Conservation (phyloP, 768 basidiomycete species). For the Kwoniella mangroviensis region DNA sequence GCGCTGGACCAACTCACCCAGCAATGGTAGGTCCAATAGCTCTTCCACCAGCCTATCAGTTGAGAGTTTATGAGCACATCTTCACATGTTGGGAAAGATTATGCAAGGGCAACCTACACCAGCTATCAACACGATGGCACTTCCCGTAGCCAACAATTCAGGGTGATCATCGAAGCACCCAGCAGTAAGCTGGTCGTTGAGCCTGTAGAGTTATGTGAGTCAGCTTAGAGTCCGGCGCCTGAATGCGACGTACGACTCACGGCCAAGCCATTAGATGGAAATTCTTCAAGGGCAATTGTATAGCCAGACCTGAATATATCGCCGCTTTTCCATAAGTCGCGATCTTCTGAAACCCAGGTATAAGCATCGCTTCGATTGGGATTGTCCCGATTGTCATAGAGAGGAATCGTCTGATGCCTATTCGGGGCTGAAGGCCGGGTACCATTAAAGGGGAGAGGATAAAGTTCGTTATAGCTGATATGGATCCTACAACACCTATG, state of each 20-base stretch:
- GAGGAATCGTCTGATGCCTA: slow-evolving; percentile 25
- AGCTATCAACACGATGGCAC: slow-evolving; percentile 39
- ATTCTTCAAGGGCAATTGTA: not conserved
- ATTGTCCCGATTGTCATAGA: slow-evolving; percentile 15
- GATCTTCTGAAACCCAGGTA: slow-evolving; percentile 33
- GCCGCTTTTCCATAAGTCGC: slow-evolving; percentile 23
- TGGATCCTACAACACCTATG: not conserved
- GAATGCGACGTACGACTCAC: slow-evolving; percentile 2
- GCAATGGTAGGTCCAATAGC: slow-evolving; percentile 42
- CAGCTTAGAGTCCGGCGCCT: not conserved
- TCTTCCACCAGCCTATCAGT: slow-evolving; percentile 31
- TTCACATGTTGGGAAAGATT: not conserved
- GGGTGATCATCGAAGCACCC: slow-evolving; percentile 42
- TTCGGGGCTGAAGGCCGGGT: slow-evolving; percentile 27
- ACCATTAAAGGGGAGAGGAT: slow-evolving; percentile 30
- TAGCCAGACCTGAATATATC: slow-evolving; percentile 21
- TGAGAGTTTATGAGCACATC: not conserved
- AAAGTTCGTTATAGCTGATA: slow-evolving; percentile 21
- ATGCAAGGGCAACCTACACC: slow-evolving; percentile 23
- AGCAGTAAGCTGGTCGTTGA: slow-evolving; percentile 2
- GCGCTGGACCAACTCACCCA: slow-evolving; percentile 25
- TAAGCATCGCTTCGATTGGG: slow-evolving; percentile 26
- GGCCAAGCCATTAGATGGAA: slow-evolving; percentile 3
- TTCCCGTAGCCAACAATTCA: slow-evolving; percentile 40
- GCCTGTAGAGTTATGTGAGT: not conserved